Evolutionary conservation across 352 stramenopile species (phyloP).

Genomic region (Elongisporangium senticosum): DNA sequence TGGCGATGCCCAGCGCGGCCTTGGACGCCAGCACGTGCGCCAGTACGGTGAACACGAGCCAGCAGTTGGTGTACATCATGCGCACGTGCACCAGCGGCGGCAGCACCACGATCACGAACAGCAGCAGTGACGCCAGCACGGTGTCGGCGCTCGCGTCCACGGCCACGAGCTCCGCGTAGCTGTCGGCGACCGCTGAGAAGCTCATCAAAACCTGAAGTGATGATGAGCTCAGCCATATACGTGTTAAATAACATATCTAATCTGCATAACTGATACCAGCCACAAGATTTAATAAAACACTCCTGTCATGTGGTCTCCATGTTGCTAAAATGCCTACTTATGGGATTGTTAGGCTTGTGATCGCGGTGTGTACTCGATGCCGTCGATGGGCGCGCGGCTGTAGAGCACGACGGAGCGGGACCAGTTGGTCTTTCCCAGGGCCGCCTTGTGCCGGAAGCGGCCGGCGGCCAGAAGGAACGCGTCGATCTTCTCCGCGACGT

Average conservation of each 20-base stretch:
- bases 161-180: neutral
- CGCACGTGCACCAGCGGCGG: slow-evolving; percentile 50
- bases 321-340: too few species aligned
- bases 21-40: slow-evolving; percentile 49
- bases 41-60: slow-evolving; percentile 58
- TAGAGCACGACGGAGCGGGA: slow-evolving; percentile 67
- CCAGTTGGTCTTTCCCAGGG: slow-evolving; percentile 81
- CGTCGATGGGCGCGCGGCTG: slow-evolving; percentile 43
- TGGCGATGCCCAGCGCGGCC: slow-evolving; percentile 61
- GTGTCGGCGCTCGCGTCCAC: slow-evolving; percentile 36
- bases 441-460: slow-evolving; percentile 54
- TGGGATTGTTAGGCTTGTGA: too few species aligned
- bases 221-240: too few species aligned
- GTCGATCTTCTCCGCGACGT: slow-evolving; percentile 66
- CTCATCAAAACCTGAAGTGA: too few species aligned
- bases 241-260: too few species aligned
- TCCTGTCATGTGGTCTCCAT: too few species aligned
- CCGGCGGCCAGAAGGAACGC: slow-evolving; percentile 46
- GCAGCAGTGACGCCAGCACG: slow-evolving; percentile 35
- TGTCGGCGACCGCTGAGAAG: too few species aligned
- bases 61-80: slow-evolving; percentile 80
- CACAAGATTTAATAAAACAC: too few species aligned
- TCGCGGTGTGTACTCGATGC: slow-evolving; percentile 24
- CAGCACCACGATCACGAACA: slow-evolving; percentile 56
- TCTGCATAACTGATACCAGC: too few species aligned